Percentiles rank a stretch among this genome's conserved stretches.
These are phyloP conservation scores for Staphylotrichum tortipilum DNA, from an alignment of 495 filamentous ascomycete species.

Conservation along the genomic window DNA sequence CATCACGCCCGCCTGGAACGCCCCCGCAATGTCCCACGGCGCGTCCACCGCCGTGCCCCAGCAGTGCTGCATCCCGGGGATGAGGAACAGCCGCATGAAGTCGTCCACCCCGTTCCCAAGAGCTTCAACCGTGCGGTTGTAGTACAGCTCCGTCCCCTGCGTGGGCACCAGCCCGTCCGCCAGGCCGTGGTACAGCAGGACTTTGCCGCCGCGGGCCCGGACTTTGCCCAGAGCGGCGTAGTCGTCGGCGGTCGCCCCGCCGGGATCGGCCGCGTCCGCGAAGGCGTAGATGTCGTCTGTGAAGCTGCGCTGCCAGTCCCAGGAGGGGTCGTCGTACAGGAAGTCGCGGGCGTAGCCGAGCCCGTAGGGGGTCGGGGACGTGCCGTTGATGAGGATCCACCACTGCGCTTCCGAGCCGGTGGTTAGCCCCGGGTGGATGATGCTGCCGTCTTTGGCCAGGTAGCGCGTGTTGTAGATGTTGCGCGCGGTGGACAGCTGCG, in stretches of 20 bases:
- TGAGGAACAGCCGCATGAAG: conserved; percentile 35
- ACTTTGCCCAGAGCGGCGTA: conserved; percentile 32
- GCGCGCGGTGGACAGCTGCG: conserved; percentile 47
- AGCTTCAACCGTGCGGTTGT: conserved; percentile 31
- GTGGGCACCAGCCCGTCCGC: conserved; percentile 44
- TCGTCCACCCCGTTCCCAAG: conserved; percentile 2
- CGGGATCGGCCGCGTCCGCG: conserved; percentile 32
- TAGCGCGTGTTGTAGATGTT: conserved; percentile 48
- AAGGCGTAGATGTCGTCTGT: conserved; percentile 16
- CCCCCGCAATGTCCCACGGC: conserved; percentile 39
- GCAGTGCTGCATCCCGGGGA: conserved; percentile 40
- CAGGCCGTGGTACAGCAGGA: conserved; percentile 49
- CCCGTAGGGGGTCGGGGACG: conserved; percentile 27
- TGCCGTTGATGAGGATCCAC: conserved; percentile 16
- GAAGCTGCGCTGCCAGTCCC: conserved; percentile 33
- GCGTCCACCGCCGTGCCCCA: conserved; percentile 28
- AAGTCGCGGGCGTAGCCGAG: conserved; percentile 32
- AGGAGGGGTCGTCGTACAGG: conserved; percentile 33
- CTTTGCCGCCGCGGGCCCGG: conserved; percentile 42
- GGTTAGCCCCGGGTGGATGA: conserved; percentile 45
- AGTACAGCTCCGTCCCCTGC: conserved; percentile 35
- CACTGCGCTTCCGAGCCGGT: conserved; percentile 27
- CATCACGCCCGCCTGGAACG: conserved; percentile 26
- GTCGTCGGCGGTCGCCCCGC: conserved; percentile 30
- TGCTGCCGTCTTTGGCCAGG: conserved; percentile 26